phyloP scores from a whole-genome alignment of 2,329 filamentous ascomycete species.

The Venturia effusa region DNA sequence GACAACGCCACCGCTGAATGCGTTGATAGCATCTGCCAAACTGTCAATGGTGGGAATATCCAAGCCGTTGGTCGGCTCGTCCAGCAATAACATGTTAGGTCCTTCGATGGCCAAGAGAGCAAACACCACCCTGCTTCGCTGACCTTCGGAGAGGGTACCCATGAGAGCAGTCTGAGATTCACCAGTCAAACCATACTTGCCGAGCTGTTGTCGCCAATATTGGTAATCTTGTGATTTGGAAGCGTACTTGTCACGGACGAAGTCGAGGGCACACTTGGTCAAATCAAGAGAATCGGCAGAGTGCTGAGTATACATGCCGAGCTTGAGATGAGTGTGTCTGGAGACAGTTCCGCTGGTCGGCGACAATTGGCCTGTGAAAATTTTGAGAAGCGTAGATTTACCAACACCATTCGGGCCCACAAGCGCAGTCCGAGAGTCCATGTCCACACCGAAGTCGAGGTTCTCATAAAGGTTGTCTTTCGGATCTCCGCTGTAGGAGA shows the following conservation, averaged over 20 bases:
- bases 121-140: conserved; percentile 97
- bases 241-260: conserved; percentile 89
- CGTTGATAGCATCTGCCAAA: conserved; percentile 94
- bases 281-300: conserved; percentile 96
- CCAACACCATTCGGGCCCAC: conserved; percentile 98
- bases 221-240: conserved; percentile 93
- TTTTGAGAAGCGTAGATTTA: conserved; percentile 88
- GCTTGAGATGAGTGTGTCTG: conserved; percentile 95
- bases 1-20: conserved; percentile 90
- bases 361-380: conserved; percentile 93
- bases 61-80: conserved; percentile 98
- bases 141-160: conserved; percentile 93
- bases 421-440: conserved; percentile 95
- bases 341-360: conserved; percentile 73
- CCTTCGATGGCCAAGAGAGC: conserved; percentile 88
- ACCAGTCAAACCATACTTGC: conserved; percentile 84
- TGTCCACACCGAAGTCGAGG: conserved; percentile 96
- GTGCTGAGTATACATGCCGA: conserved; percentile 97
- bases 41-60: conserved; percentile 98
- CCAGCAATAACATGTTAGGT: conserved; percentile 94
- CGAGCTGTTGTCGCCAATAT: conserved; percentile 98
- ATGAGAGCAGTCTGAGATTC: conserved; percentile 94
- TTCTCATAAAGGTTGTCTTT: conserved; percentile 93
- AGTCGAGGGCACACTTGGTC: conserved; percentile 95
- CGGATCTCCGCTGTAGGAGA: conserved; percentile 86